phyloP scores from a whole-genome alignment of 805 yeast genomes.

The Saccharomycopsis babjevae region DNA sequence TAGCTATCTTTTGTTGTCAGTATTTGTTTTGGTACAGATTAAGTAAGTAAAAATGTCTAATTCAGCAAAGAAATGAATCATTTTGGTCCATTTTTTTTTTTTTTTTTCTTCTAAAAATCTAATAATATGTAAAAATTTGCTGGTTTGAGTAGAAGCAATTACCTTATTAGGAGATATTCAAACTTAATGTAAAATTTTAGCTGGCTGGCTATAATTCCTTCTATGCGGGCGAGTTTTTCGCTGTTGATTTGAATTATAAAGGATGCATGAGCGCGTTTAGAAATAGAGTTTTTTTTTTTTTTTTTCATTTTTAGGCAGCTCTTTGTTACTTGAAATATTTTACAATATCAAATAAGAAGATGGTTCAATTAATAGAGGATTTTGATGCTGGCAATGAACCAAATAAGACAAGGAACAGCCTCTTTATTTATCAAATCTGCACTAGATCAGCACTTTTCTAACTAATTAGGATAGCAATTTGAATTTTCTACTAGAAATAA shows the following conservation, averaged over 20 bases:
- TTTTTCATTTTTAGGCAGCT: background rate
- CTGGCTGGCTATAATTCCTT: background rate
- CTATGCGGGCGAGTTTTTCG: background rate
- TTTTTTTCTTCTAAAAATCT: background rate
- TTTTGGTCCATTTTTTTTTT: background rate
- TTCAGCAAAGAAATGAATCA: background rate
- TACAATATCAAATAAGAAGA: too few relatives aligned
- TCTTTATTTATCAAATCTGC: too few relatives aligned
- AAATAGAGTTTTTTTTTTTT: background rate
- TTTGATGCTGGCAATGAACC: too few relatives aligned
- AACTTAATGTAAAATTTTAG: background rate
- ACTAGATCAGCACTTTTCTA: too few relatives aligned
- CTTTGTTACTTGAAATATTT: too few relatives aligned
- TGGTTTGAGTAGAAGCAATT: conserved; percentile 1
- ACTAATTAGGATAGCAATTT: too few relatives aligned
- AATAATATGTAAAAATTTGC: background rate
- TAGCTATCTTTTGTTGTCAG: background rate
- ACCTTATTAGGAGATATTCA: background rate
- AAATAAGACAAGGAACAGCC: too few relatives aligned
- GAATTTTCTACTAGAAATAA: too few relatives aligned
- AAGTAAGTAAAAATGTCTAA: background rate
- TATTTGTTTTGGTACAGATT: background rate
- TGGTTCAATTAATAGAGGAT: too few relatives aligned
- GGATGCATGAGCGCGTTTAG: background rate
- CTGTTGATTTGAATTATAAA: too few relatives aligned